Evolutionary conservation across 2,329 filamentous ascomycete genomes (phyloP).

Genomic region (Phialophora expanda): DNA sequence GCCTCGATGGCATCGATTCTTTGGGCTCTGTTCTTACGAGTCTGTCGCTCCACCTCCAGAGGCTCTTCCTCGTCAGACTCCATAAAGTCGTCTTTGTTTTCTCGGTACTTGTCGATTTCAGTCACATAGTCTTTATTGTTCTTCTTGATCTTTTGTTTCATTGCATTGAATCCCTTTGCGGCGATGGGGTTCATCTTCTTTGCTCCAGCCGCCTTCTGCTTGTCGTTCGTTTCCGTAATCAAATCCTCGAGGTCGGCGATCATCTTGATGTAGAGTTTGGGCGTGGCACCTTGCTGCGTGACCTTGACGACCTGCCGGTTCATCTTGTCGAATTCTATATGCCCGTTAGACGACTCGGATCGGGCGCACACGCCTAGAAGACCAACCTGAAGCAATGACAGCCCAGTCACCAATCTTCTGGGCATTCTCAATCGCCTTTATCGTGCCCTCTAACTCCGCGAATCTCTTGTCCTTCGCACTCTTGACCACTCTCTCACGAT

Average conservation of each 20-base stretch:
- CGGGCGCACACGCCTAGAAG: not conserved
- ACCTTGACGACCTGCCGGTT: constrained; percentile 85
- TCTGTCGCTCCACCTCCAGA: constrained; percentile 52
- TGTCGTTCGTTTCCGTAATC: constrained; percentile 90
- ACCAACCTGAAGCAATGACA: constrained; percentile 82
- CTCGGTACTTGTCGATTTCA: constrained; percentile 85
- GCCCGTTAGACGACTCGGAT: constrained; percentile 15
- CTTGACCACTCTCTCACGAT: constrained; percentile 84
- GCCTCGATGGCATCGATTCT: constrained; percentile 58
- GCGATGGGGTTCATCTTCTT: constrained; percentile 99
- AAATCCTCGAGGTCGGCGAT: constrained; percentile 92
- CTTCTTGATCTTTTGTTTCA: constrained; percentile 99
- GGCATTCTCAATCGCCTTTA: constrained; percentile 92
- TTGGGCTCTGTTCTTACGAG: constrained; percentile 52
- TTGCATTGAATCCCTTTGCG: constrained; percentile 89
- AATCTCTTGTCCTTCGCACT: constrained; percentile 97
- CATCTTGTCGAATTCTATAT: constrained; percentile 87
- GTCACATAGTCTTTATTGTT: constrained; percentile 92
- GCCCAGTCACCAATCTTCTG: constrained; percentile 98
- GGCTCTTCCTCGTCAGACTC: constrained; percentile 77
- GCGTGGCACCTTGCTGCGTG: constrained; percentile 74
- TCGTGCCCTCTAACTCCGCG: constrained; percentile 88
- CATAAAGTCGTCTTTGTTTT: constrained; percentile 86
- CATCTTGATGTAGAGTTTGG: constrained; percentile 90
- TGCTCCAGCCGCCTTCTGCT: constrained; percentile 84